phyloP scores from a whole-genome alignment of 2,329 filamentous ascomycete species.

The Coccinonectria pachysandricola region DNA sequence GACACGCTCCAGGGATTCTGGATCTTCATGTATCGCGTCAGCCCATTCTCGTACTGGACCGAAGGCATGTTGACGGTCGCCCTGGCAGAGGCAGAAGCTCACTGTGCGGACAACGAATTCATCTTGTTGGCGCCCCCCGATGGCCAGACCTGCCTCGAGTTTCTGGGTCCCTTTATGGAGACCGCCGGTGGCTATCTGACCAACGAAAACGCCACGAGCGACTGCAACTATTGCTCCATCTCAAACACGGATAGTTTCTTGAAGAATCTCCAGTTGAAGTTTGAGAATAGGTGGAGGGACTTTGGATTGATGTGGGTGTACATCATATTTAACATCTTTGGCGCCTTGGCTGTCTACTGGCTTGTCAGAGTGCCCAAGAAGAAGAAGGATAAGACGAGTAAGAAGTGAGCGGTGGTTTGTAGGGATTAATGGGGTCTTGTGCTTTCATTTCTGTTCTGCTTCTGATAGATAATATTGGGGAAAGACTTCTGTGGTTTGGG shows the following conservation, averaged over 20 bases:
- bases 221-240: slow-evolving; percentile 48
- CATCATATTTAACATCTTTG: slow-evolving; percentile 47
- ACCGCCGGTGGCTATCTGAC: slow-evolving; percentile 42
- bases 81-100: slow-evolving; percentile 54
- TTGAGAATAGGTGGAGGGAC: slow-evolving; percentile 55
- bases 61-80: slow-evolving; percentile 60
- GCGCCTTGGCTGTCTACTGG: slow-evolving; percentile 47
- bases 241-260: slow-evolving; percentile 43
- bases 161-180: slow-evolving; percentile 41
- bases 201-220: slow-evolving; percentile 33
- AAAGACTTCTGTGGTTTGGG: too few relatives aligned
- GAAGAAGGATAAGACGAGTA: slow-evolving; percentile 15
- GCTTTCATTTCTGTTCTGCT: too few relatives aligned
- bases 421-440: too few relatives aligned
- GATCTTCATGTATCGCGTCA: slow-evolving; percentile 51
- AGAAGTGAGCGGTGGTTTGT: too few relatives aligned
- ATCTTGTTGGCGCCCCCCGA: slow-evolving; percentile 52
- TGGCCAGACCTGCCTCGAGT: slow-evolving; percentile 49
- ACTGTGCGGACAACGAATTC: slow-evolving; percentile 60
- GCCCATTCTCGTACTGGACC: slow-evolving; percentile 74
- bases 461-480: too few relatives aligned
- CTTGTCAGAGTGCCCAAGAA: slow-evolving; percentile 38
- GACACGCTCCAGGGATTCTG: slow-evolving; percentile 47
- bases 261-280: slow-evolving; percentile 37
- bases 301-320: slow-evolving; percentile 54